Evolutionary conservation across 352 stramenopile genomes (phyloP).

Genomic region (Pilasporangium apinafurcum): DNA sequence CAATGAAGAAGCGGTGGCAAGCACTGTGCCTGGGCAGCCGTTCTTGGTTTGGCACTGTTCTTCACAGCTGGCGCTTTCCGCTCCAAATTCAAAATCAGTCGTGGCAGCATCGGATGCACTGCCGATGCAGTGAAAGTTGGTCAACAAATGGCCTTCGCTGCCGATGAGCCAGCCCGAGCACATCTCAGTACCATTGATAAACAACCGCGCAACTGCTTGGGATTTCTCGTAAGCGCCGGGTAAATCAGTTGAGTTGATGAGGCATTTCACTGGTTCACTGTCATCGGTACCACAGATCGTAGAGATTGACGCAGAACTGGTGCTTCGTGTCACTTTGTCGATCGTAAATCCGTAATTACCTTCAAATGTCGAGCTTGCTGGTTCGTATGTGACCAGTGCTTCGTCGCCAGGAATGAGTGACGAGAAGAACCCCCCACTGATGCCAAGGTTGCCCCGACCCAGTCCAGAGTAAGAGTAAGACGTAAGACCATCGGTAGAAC

Average conservation of each 20-base stretch:
- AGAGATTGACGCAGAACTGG: conserved; percentile 4
- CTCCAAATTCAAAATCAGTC: conserved; percentile 26
- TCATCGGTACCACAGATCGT: conserved; percentile 24
- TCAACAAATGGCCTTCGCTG: conserved; percentile 33
- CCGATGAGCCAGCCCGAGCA: conserved; percentile 42
- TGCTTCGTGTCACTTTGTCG: conserved; percentile 23
- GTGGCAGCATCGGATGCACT: conserved; percentile 6
- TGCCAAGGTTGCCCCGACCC: conserved; percentile 15
- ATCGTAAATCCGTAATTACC: conserved; percentile 19
- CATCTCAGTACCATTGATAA: conserved; percentile 12
- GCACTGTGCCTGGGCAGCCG: conserved; percentile 13
- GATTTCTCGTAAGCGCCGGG: conserved; percentile 13
- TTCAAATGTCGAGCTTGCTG: background rate
- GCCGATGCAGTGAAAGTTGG: conserved; percentile 39
- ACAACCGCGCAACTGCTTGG: conserved; percentile 25
- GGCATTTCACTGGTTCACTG: conserved; percentile 24
- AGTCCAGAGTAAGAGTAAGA: conserved; percentile 18
- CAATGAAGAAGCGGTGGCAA: conserved; percentile 17
- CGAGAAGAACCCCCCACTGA: conserved; percentile 27
- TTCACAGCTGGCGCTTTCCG: conserved; percentile 21
- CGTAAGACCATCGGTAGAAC: conserved; percentile 9
- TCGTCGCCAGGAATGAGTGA: conserved; percentile 13
- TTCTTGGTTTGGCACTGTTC: conserved; percentile 13
- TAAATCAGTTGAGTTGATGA: conserved; percentile 11
- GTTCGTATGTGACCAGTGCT: conserved; percentile 20